These are phyloP conservation scores for Plantago major DNA, from an alignment of 257 asterid genomes.

Conservation along the genomic window DNA sequence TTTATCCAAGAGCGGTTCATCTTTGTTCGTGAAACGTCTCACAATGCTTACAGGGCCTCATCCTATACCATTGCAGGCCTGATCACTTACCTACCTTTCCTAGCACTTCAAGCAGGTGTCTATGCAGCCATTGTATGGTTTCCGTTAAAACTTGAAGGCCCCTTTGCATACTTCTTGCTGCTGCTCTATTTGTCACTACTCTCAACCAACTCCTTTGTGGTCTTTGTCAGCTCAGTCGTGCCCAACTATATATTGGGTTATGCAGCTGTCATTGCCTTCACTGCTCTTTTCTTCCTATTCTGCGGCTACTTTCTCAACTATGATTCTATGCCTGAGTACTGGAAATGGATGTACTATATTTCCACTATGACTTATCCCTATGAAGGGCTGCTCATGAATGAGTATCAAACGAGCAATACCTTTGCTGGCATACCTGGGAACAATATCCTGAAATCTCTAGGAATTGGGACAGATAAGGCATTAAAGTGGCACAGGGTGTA, in stretches of 20 bases:
- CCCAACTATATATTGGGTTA: constrained; percentile 87
- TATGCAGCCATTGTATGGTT: constrained; percentile 74
- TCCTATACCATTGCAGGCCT: constrained; percentile 84
- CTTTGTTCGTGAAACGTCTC: constrained; percentile 74
- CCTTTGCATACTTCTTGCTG: constrained; percentile 50
- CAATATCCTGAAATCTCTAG: constrained; percentile 42
- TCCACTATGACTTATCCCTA: constrained; percentile 86
- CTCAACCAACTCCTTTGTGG: constrained; percentile 84
- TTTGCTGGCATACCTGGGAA: constrained; percentile 45
- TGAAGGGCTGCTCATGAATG: constrained; percentile 75
- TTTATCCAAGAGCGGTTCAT: constrained; percentile 85
- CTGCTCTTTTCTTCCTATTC: constrained; percentile 73
- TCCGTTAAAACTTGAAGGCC: constrained; percentile 49
- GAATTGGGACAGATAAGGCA: constrained; percentile 29
- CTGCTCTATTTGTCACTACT: constrained; percentile 58
- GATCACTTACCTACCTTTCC: constrained; percentile 75
- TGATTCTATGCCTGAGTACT: constrained; percentile 51
- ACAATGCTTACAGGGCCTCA: constrained; percentile 81
- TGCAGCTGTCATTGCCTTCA: constrained; percentile 87
- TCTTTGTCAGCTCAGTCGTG: constrained; percentile 71
- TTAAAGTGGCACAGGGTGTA: constrained; percentile 63
- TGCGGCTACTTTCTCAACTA: constrained; percentile 64
- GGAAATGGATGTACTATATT: constrained; percentile 84
- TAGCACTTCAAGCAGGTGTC: constrained; percentile 60
- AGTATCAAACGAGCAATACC: constrained; percentile 37